Base-by-base conservation (phyloP, 169 alveolate genomes). In the Plasmodium vivax region DNA sequence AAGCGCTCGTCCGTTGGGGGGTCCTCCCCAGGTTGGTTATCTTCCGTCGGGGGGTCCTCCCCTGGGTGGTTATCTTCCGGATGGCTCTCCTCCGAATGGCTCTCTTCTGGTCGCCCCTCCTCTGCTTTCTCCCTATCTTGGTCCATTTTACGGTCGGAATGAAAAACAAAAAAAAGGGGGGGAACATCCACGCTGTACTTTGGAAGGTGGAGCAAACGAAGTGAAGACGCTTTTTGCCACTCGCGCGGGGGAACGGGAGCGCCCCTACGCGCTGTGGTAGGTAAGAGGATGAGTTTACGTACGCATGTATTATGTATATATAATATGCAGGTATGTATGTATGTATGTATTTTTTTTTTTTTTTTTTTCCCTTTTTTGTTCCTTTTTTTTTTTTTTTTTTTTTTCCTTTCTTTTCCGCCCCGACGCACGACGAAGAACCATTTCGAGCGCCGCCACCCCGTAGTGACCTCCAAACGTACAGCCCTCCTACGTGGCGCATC, bases 1-100 rank as follows among this genome's bases (percentile, higher is more conserved):
- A 87, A 87, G 14, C 94, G n/a, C 16, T 87, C 88, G 51, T 87
- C 94, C 27, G 27, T 47, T 30, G 34, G 38, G n/a, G 9, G n/a
- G 8, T n/a, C 4, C 41, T 51, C 34, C 62, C n/a, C 54, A 4
- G 5, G 41, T 34, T 77, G 12, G 9, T 3, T 30, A 5, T 77
- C 27, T 77, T 77, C 62, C 51, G 71, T 16, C 6, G 51, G 27
- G 32, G 9, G 54, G 41, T 23, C 27, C 27, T 51, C 34, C 62
- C n/a, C 54, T 1, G 5, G 41, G 36, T 77, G 12, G 9, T 3
- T 30, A 5, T 77, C 27, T 77, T 77, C 62, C 51, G 41, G 41
- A 0, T 36, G 41, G 41, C 0, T 36, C 0, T 3, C 6, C 0
- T 36, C 41, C 41, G 4, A 0, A 36, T 3, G 41, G 41, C 4